Conservation (phyloP, 371 early-diverging fungal genomes). For the Nosema muscidifuracis region DNA sequence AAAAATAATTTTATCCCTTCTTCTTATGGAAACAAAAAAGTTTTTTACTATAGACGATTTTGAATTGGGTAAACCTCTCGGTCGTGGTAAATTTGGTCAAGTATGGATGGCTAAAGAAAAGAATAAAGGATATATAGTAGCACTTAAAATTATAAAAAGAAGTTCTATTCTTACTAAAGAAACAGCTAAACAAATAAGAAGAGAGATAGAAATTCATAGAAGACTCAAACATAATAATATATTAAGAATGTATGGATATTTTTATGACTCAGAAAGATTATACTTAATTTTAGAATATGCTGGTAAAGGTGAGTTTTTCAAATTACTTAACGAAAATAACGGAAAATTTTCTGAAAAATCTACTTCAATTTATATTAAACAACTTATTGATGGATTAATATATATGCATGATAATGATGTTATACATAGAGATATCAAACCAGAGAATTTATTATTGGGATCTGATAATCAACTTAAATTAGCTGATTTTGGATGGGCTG, state of each 20-base stretch:
- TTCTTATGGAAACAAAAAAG: neutral
- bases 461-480: conserved; percentile 77
- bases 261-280: conserved; percentile 79
- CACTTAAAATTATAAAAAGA: conserved; percentile 83
- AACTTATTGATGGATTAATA: conserved; percentile 74
- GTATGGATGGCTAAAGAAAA: conserved; percentile 88
- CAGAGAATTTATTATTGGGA: conserved; percentile 85
- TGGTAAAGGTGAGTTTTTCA: conserved; percentile 81
- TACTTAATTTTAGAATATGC: conserved; percentile 92
- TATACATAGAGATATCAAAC: conserved; percentile 88
- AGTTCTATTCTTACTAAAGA: conserved; percentile 68
- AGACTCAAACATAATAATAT: conserved; percentile 84
- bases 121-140: conserved; percentile 71
- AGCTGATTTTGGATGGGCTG: conserved; percentile 97
- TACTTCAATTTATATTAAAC: conserved; percentile 75
- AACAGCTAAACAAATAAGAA: conserved; percentile 74
- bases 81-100: conserved; percentile 90
- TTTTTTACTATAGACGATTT: conserved; percentile 72
- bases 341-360: conserved; percentile 69
- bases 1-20: too few species aligned
- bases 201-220: conserved; percentile 92
- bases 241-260: conserved; percentile 84
- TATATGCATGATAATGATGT: conserved; percentile 85
- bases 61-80: conserved; percentile 81
- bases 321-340: conserved; percentile 66